phyloP scores from a whole-genome alignment of 2,329 filamentous ascomycete species.

The Acephala macrosclerotiorum region DNA sequence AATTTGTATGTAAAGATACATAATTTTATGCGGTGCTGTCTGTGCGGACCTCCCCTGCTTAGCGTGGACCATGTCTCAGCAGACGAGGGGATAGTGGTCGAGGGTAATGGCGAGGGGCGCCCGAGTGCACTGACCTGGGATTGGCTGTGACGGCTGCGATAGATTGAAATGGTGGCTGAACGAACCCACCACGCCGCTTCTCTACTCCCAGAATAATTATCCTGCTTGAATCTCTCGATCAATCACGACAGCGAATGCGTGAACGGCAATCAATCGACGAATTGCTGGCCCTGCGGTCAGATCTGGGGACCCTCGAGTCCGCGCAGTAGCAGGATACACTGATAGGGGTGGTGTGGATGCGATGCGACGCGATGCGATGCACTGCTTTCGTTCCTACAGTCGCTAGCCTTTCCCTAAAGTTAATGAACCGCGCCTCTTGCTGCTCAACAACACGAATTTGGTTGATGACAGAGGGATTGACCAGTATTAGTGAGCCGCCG shows the following conservation, averaged over 20 bases:
- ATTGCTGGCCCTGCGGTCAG: background rate
- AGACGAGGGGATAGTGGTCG: conserved; percentile 3
- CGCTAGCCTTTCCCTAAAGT: background rate
- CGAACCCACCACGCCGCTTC: background rate
- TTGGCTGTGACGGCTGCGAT: conserved; percentile 1
- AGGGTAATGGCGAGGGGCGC: background rate
- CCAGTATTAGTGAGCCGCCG: background rate
- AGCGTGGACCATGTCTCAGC: too few relatives aligned
- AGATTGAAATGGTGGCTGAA: background rate
- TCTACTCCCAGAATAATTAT: conserved; percentile 1
- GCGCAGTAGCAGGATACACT: background rate
- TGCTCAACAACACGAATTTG: background rate
- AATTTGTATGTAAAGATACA: too few relatives aligned
- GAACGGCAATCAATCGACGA: conserved; percentile 6
- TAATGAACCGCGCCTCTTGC: background rate
- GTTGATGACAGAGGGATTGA: background rate
- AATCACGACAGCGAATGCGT: conserved; percentile 2
- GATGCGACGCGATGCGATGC: conserved; percentile 10
- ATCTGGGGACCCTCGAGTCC: background rate
- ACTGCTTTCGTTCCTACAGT: conserved; percentile 11
- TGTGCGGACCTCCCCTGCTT: too few relatives aligned
- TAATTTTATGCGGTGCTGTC: too few relatives aligned
- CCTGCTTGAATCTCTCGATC: background rate
- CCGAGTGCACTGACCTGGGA: conserved; percentile 5
- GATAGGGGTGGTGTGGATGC: background rate